A percentile compares a stretch with the other conserved stretches of the same genome.
Conservation (phyloP, 2,329 filamentous ascomycete species). For the Monosporascus sp. region DNA sequence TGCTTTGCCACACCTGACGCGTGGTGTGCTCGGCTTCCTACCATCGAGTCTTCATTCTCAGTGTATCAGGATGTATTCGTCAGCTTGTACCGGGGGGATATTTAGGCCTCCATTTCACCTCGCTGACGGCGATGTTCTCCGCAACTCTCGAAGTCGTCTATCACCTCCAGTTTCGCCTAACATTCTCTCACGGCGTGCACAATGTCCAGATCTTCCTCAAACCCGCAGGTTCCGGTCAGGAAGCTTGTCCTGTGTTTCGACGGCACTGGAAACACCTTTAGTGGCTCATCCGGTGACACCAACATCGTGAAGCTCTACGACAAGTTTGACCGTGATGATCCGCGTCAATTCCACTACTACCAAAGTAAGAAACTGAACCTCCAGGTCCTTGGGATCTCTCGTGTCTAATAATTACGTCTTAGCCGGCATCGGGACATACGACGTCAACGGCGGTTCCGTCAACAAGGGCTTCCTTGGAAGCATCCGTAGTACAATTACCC, state of each 20-base stretch:
- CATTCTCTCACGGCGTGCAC: too few species aligned
- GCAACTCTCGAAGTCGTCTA: too few species aligned
- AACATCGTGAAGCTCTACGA: slow-evolving; percentile 47
- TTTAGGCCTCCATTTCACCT: too few species aligned
- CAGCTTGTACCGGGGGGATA: too few species aligned
- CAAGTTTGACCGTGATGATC: slow-evolving; percentile 39
- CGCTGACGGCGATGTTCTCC: too few species aligned
- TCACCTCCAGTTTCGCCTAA: not conserved
- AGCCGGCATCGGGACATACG: slow-evolving; percentile 47
- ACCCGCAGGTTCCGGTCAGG: slow-evolving; percentile 16
- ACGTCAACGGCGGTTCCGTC: slow-evolving; percentile 35
- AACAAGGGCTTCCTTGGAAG: slow-evolving; percentile 31
- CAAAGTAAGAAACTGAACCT: slow-evolving; percentile 30
- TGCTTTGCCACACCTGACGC: too few species aligned
- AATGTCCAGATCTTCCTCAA: too few species aligned
- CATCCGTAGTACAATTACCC: slow-evolving; percentile 29
- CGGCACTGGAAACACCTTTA: slow-evolving; percentile 42
- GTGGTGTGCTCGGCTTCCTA: too few species aligned
- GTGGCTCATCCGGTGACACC: slow-evolving; percentile 41
- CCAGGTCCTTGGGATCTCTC: not conserved
- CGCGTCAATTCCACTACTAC: slow-evolving; percentile 43
- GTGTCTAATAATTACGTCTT: not conserved
- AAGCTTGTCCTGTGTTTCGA: slow-evolving; percentile 45
- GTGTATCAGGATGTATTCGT: too few species aligned
- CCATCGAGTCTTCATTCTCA: too few species aligned